Conservation (phyloP, 2,329 filamentous ascomycete genomes). For the Dothistroma pini region DNA sequence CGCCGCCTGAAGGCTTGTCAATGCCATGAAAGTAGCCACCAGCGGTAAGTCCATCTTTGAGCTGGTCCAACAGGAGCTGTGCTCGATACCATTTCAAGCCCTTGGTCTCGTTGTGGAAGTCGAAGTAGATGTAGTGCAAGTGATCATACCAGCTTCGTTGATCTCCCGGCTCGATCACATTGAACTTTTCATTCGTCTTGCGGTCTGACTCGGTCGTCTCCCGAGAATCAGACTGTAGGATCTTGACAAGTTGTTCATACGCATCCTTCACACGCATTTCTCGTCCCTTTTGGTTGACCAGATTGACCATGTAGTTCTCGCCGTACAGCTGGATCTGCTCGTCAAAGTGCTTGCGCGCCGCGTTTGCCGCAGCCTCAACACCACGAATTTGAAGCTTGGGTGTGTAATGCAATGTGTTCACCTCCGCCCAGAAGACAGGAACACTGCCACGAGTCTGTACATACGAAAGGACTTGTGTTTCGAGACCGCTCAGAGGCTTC, state of each 20-base stretch:
- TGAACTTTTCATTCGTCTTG: conserved; percentile 72
- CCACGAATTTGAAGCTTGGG: conserved; percentile 85
- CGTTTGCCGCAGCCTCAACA: conserved; percentile 72
- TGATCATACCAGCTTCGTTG: conserved; percentile 68
- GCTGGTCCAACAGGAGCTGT: conserved; percentile 76
- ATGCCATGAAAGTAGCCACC: conserved; percentile 92
- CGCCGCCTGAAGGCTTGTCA: conserved; percentile 73
- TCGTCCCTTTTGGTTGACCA: conserved; percentile 93
- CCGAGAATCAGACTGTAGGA: conserved; percentile 64
- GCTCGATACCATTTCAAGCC: conserved; percentile 91
- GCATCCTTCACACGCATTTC: conserved; percentile 87
- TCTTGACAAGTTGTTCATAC: conserved; percentile 84
- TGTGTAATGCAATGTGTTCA: conserved; percentile 89
- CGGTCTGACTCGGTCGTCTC: conserved; percentile 63
- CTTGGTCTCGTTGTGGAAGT: conserved; percentile 97
- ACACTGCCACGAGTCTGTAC: conserved; percentile 96
- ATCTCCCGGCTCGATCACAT: conserved; percentile 63
- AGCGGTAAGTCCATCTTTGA: conserved; percentile 69
- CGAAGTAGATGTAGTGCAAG: conserved; percentile 95
- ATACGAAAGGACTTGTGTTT: conserved; percentile 87
- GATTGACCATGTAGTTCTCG: conserved; percentile 94
- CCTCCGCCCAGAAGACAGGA: conserved; percentile 91
- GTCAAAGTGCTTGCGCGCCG: conserved; percentile 82
- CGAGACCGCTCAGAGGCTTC: conserved; percentile 62
- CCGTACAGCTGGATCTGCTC: conserved; percentile 93